These are phyloP conservation scores for Solanum okadae DNA, from an alignment of 257 asterid species.

Conservation along the genomic window DNA sequence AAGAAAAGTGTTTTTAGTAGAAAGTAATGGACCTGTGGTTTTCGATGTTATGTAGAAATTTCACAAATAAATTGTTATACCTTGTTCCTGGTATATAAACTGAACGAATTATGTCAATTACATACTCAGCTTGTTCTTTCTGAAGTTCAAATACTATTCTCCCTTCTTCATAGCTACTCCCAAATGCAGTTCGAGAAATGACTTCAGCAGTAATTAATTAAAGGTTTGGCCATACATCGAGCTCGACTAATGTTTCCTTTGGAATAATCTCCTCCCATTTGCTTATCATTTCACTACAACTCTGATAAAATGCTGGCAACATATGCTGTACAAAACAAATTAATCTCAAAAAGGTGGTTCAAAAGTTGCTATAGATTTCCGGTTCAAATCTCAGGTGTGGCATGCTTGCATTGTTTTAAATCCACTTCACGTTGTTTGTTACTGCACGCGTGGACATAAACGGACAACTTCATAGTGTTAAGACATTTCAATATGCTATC, in stretches of 20 bases:
- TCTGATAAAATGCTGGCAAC: constrained; percentile 27
- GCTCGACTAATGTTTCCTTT: constrained; percentile 3
- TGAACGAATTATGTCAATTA: not conserved
- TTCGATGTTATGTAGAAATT: not conserved
- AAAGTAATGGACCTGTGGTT: not conserved
- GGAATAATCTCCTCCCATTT: constrained; percentile 27
- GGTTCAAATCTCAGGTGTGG: too few relatives aligned
- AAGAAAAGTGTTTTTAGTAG: too few relatives aligned
- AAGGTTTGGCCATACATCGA: constrained; percentile 36
- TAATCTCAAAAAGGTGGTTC: too few relatives aligned
- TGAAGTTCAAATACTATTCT: constrained; percentile 32
- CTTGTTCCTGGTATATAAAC: constrained; percentile 34
- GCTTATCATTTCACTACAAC: constrained; percentile 21
- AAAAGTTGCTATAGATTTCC: too few relatives aligned
- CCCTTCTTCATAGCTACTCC: constrained; percentile 42
- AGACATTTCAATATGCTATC: not conserved
- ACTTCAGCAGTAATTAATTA: constrained; percentile 20
- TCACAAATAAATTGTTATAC: constrained; percentile 1
- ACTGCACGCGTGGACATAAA: too few relatives aligned
- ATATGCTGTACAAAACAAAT: constrained; percentile 11
- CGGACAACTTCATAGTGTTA: not conserved
- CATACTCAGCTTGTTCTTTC: constrained; percentile 23
- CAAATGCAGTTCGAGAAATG: constrained; percentile 44
- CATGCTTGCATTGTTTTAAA: too few relatives aligned
- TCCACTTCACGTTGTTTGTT: too few relatives aligned